phyloP scores from a whole-genome alignment of 2,329 filamentous ascomycete genomes.

The Dichotomopilus funicola region DNA sequence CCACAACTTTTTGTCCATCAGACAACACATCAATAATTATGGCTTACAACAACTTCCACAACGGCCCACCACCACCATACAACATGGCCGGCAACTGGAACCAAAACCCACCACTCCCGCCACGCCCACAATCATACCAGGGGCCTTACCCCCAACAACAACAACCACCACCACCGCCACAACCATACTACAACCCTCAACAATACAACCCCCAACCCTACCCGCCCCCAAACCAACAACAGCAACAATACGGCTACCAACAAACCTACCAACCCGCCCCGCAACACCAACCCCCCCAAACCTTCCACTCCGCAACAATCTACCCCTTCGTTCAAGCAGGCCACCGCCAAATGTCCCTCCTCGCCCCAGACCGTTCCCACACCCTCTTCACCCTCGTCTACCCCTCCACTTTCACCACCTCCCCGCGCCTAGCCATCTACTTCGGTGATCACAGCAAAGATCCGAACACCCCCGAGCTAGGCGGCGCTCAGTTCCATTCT shows the following conservation, averaged over 20 bases:
- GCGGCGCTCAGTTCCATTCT: constrained; percentile 1
- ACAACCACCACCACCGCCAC: not conserved
- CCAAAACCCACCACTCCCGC: no score
- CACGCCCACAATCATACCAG: not conserved
- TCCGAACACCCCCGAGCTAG: not conserved
- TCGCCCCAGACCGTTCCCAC: not conserved
- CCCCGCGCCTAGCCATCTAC: not conserved
- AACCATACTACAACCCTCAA: not conserved
- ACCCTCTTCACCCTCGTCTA: not conserved
- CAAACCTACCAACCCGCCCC: not conserved
- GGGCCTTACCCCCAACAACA: not conserved
- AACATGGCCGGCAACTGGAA: no score
- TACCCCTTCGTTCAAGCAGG: not conserved
- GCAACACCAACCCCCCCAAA: not conserved
- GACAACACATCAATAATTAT: no score
- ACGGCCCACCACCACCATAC: no score
- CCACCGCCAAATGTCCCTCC: constrained; percentile 2
- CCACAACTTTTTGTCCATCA: no score
- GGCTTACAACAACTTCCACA: no score
- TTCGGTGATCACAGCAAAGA: not conserved
- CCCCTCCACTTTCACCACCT: not conserved
- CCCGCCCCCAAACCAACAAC: not conserved
- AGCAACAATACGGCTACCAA: not conserved
- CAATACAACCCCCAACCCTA: not conserved
- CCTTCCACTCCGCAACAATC: not conserved